phyloP scores from a whole-genome alignment of 345 rosid species.

The Microcos paniculata region DNA sequence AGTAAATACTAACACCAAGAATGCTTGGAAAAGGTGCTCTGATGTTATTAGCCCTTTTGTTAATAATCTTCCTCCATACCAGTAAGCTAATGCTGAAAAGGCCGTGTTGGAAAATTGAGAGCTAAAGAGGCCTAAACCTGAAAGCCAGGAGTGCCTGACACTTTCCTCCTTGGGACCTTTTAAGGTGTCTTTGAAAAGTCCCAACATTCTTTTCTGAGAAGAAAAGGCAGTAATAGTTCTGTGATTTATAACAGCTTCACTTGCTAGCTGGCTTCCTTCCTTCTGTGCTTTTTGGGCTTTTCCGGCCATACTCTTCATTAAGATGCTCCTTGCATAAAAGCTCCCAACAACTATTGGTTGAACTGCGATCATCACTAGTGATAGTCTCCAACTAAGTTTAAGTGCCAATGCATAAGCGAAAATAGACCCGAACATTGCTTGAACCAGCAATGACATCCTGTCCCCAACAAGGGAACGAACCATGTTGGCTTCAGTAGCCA shows the following conservation, averaged over 20 bases:
- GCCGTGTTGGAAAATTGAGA: slow-evolving; percentile 62
- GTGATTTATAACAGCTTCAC: slow-evolving; percentile 65
- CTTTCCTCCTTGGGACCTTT: slow-evolving; percentile 62
- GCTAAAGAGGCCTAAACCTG: slow-evolving; percentile 62
- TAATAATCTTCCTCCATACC: slow-evolving; percentile 69
- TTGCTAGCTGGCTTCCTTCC: slow-evolving; percentile 71
- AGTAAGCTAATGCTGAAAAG: slow-evolving; percentile 52
- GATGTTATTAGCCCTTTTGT: slow-evolving; percentile 31
- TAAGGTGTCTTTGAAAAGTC: slow-evolving; percentile 52
- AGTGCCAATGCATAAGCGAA: slow-evolving; percentile 51
- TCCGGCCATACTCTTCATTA: slow-evolving; percentile 62
- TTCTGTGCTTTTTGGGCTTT: slow-evolving; percentile 65
- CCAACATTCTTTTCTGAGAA: slow-evolving; percentile 56
- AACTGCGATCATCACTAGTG: slow-evolving; percentile 58
- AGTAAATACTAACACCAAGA: slow-evolving; percentile 48
- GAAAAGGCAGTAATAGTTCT: slow-evolving; percentile 77
- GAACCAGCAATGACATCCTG: slow-evolving; percentile 58
- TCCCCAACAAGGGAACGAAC: slow-evolving; percentile 63
- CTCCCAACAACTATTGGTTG: slow-evolving; percentile 66
- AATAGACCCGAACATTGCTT: slow-evolving; percentile 53
- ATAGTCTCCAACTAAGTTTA: slow-evolving; percentile 52
- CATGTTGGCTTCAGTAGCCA: slow-evolving; percentile 61
- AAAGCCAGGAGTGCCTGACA: slow-evolving; percentile 45
- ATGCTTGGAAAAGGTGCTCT: slow-evolving; percentile 58
- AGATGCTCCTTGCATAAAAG: slow-evolving; percentile 43